Evolutionary conservation across 495 filamentous ascomycete genomes (phyloP).

Genomic region (Annulohypoxylon nitens): DNA sequence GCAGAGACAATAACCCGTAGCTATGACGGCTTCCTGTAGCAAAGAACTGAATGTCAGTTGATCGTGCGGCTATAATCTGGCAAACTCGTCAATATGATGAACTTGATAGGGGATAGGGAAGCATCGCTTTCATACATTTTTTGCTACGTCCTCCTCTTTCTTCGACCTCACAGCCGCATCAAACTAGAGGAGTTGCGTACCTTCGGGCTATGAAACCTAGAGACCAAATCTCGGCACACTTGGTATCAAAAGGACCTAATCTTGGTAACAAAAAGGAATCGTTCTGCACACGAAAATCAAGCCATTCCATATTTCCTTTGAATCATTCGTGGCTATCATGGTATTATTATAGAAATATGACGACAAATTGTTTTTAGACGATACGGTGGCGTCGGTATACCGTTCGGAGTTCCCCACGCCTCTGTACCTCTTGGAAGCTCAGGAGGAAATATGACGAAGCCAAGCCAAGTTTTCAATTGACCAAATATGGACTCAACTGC

Average conservation of each 20-base stretch:
- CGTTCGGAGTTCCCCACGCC: no score
- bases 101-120: neutral
- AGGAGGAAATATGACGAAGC: no score
- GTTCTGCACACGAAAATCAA: neutral
- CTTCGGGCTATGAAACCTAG: neutral
- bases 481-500: no score
- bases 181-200: neutral
- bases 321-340: neutral
- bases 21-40: constrained; percentile 55
- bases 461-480: no score
- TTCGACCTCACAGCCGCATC: neutral
- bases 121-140: constrained; percentile 8
- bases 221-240: no score
- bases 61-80: constrained; percentile 46
- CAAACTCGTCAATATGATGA: neutral
- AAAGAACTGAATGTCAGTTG: constrained; percentile 52
- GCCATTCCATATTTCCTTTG: neutral
- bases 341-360: no score
- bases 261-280: neutral
- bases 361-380: no score
- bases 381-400: no score
- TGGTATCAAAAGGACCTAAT: no score
- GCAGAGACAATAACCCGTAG: constrained; percentile 40
- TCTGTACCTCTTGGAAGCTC: no score
- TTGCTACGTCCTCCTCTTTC: constrained; percentile 8